A percentile compares a stretch with the other conserved stretches of the same genome.
phyloP scores from a whole-genome alignment of 1,284 basidiomycete genomes.

The Sporisorium sorghi region DNA sequence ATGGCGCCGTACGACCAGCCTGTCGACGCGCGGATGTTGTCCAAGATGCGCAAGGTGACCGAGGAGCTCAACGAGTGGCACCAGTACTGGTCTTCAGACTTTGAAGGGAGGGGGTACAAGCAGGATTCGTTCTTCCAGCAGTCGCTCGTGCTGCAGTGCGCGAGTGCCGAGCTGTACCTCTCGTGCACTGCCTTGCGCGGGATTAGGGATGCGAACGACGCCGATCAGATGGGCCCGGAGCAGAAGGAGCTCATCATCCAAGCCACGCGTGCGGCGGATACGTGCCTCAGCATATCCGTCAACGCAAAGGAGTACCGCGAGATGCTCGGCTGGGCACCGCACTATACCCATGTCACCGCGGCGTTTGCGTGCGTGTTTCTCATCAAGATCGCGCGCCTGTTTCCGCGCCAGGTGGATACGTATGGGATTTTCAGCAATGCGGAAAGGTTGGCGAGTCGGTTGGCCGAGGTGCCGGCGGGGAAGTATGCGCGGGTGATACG shows the following conservation, averaged over 20 bases:
- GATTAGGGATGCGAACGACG: constrained; percentile 74
- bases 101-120: constrained; percentile 79
- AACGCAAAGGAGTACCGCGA: constrained; percentile 80
- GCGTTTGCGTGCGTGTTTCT: constrained; percentile 92
- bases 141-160: constrained; percentile 84
- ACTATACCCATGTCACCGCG: constrained; percentile 89
- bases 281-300: constrained; percentile 83
- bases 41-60: constrained; percentile 86
- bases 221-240: constrained; percentile 94
- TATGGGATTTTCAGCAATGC: constrained; percentile 80
- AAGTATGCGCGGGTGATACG: constrained; percentile 52
- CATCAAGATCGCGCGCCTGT: constrained; percentile 88
- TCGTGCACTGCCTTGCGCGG: constrained; percentile 90
- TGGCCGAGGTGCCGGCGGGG: constrained; percentile 82
- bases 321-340: constrained; percentile 88
- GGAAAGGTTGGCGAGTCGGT: constrained; percentile 82
- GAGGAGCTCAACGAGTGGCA: constrained; percentile 89
- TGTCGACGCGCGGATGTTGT: constrained; percentile 83
- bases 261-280: constrained; percentile 88
- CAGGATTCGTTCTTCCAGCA: constrained; percentile 85
- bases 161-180: constrained; percentile 92
- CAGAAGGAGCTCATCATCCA: constrained; percentile 92
- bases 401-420: constrained; percentile 82
- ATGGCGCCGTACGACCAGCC: constrained; percentile 85
- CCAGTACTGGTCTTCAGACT: constrained; percentile 83